A percentile compares a stretch with the other conserved stretches of the same genome.
Evolutionary conservation across 179 eudicot genomes (phyloP).

Genomic region (Heliamphora pulchella): DNA sequence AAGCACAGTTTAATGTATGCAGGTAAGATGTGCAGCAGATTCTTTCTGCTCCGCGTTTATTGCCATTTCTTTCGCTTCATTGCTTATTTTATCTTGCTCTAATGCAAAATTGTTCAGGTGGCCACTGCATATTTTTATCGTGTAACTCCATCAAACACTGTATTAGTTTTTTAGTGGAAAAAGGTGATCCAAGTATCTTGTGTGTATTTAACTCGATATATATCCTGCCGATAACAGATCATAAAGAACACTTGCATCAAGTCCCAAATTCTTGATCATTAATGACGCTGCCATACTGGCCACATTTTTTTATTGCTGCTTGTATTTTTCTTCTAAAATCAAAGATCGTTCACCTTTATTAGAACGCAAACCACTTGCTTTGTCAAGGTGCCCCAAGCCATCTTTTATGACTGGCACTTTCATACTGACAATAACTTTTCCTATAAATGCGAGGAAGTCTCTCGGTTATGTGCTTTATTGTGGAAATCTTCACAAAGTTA

Average conservation of each 20-base stretch:
- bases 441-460: not conserved
- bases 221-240: not conserved
- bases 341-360: not conserved
- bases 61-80: constrained; percentile 10
- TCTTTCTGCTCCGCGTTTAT: not conserved
- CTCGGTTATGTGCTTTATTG: not conserved
- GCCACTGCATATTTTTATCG: not conserved
- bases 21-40: constrained; percentile 37
- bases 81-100: not conserved
- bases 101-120: too few species aligned
- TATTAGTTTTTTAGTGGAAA: not conserved
- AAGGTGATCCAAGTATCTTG: not conserved
- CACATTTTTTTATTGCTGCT: not conserved
- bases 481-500: not conserved
- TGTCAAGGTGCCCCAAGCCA: not conserved
- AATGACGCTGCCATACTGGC: not conserved
- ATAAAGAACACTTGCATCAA: not conserved
- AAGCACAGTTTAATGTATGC: constrained; percentile 88
- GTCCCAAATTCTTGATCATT: not conserved
- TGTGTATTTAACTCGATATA: not conserved
- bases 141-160: not conserved
- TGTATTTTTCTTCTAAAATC: not conserved
- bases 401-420: not conserved
- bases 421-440: not conserved
- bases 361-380: not conserved